These are phyloP conservation scores for Zygosaccharomyces kombuchaensis DNA, from an alignment of 805 yeast genomes.

Conservation along the genomic window DNA sequence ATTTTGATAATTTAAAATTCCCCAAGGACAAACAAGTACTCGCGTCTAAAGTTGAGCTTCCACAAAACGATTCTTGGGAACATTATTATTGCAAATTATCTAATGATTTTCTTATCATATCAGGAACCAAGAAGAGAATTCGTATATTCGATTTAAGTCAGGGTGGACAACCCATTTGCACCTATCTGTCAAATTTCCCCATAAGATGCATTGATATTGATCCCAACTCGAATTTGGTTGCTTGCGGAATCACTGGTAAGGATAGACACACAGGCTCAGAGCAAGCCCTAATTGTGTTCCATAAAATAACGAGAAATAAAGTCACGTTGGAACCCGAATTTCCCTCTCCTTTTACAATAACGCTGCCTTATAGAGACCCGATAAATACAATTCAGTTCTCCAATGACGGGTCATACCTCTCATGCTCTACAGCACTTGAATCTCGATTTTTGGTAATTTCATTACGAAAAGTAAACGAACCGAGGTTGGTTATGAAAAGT, in stretches of 20 bases:
- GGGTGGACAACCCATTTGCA: slow-evolving; percentile 61
- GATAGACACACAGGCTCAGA: slow-evolving; percentile 65
- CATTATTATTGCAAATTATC: slow-evolving; percentile 57
- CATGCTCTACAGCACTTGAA: slow-evolving; percentile 67
- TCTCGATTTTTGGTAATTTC: slow-evolving; percentile 74
- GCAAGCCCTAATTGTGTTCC: slow-evolving; percentile 70
- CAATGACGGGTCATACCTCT: slow-evolving; percentile 59
- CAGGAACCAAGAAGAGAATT: slow-evolving; percentile 67
- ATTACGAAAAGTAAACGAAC: slow-evolving; percentile 56
- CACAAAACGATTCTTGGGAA: slow-evolving; percentile 47
- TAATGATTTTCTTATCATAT: slow-evolving; percentile 53
- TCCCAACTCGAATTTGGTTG: slow-evolving; percentile 57
- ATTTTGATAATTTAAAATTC: slow-evolving; percentile 38
- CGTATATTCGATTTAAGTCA: slow-evolving; percentile 56
- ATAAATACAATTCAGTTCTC: slow-evolving; percentile 72
- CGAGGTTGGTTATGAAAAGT: slow-evolving; percentile 65
- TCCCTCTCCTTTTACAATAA: slow-evolving; percentile 63
- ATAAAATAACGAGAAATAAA: slow-evolving; percentile 34
- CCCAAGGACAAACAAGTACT: slow-evolving; percentile 15
- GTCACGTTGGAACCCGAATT: slow-evolving; percentile 20
- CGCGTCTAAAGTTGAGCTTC: neutral
- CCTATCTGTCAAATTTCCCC: slow-evolving; percentile 66
- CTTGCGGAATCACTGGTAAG: slow-evolving; percentile 78
- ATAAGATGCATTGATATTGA: slow-evolving; percentile 75
- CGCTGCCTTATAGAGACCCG: slow-evolving; percentile 84